Evolutionary conservation across 176 grass and related monocot species (phyloP).

Genomic region (Aegilops longissima): DNA sequence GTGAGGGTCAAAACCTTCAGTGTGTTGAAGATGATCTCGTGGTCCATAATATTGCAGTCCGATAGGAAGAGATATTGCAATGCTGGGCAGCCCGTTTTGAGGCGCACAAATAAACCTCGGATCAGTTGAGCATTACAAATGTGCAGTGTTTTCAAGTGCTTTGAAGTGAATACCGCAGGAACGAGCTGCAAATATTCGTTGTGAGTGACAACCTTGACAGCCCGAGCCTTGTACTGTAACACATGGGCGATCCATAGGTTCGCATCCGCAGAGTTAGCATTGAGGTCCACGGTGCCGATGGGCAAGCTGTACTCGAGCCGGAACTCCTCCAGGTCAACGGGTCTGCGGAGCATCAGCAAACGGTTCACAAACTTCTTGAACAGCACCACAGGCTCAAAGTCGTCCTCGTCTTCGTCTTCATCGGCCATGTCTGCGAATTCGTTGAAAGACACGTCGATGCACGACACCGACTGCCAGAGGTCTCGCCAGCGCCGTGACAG

Average conservation of each 20-base stretch:
- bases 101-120: neutral
- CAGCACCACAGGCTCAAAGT: neutral
- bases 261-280: neutral
- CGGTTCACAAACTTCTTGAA: conserved; percentile 27
- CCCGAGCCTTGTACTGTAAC: neutral
- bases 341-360: conserved; percentile 8
- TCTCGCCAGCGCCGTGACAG: neutral
- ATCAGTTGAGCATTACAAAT: fast-evolving
- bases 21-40: too few relatives aligned
- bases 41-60: neutral
- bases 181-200: fast-evolving
- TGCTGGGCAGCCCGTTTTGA: neutral
- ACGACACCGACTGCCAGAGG: conserved; percentile 6
- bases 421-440: too few relatives aligned
- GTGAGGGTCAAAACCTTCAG: too few relatives aligned
- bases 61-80: neutral
- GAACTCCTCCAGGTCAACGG: neutral
- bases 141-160: neutral
- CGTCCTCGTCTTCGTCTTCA: too few relatives aligned
- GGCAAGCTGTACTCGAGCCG: neutral
- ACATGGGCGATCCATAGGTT: conserved; percentile 21
- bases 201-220: neutral
- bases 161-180: neutral
- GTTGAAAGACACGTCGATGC: neutral
- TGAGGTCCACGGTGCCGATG: neutral